Conservation (phyloP, 371 early-diverging fungal species). For the Smittium culicis region DNA sequence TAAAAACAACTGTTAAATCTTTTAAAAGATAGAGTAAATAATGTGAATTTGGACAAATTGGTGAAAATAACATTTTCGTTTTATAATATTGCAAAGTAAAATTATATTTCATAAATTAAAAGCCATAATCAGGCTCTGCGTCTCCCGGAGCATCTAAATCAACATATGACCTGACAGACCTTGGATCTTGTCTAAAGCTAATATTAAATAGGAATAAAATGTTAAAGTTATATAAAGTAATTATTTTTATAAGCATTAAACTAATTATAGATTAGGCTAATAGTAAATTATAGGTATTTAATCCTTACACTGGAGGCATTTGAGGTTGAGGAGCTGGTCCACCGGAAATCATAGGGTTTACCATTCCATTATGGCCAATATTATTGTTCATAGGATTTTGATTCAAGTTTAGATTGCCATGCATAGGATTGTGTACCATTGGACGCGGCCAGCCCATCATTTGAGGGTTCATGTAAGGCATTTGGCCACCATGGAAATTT, state of each 20-base stretch:
- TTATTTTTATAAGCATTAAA: not conserved
- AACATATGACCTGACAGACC: constrained; percentile 61
- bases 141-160: constrained; percentile 79
- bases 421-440: not conserved
- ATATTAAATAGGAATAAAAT: constrained; percentile 2
- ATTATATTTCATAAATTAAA: no score
- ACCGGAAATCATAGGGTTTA: not conserved
- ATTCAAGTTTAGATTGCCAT: constrained; percentile 5
- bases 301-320: not conserved
- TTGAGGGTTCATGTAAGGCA: not conserved
- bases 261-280: no score
- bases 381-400: constrained; percentile 10
- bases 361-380: not conserved
- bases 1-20: no score
- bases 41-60: no score
- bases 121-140: constrained; percentile 52
- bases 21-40: no score
- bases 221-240: no score
- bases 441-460: not conserved
- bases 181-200: constrained; percentile 19
- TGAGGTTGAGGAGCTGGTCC: not conserved
- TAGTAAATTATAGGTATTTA: no score
- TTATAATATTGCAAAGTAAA: no score
- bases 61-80: no score
- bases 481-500: constrained; percentile 6